phyloP scores from a whole-genome alignment of 2,329 filamentous ascomycete species.

The Torrubiellomyces zombiae region DNA sequence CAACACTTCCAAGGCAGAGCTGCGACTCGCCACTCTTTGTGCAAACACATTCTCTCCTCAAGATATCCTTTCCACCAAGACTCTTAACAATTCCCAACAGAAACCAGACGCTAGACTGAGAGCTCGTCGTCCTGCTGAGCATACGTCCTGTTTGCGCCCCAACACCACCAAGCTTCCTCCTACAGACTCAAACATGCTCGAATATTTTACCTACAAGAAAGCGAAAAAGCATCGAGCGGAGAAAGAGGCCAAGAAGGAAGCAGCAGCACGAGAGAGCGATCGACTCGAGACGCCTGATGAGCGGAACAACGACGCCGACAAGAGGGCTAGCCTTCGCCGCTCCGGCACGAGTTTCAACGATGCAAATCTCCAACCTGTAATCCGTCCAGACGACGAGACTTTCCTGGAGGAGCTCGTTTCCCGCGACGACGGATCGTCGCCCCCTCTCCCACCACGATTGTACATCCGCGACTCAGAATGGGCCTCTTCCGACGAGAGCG shows the following conservation, averaged over 20 bases:
- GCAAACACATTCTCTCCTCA: too few species aligned
- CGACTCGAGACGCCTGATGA: constrained; percentile 5
- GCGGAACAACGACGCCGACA: constrained; percentile 2
- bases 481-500: constrained; percentile 19
- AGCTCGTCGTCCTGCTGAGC: too few species aligned
- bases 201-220: constrained; percentile 47
- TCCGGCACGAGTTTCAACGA: constrained; percentile 4
- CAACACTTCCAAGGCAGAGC: too few species aligned
- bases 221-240: constrained; percentile 41
- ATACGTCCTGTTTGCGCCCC: too few species aligned
- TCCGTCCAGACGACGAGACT: constrained; percentile 38
- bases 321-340: constrained; percentile 1
- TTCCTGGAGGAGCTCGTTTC: constrained; percentile 40
- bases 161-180: too few species aligned
- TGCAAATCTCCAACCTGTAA: constrained; percentile 20
- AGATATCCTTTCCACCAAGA: too few species aligned
- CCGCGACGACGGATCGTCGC: constrained; percentile 24
- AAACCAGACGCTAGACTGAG: too few species aligned
- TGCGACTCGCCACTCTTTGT: too few species aligned
- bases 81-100: too few species aligned
- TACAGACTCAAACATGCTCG: constrained; percentile 31
- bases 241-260: constrained; percentile 20
- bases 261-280: constrained; percentile 4
- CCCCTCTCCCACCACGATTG: constrained; percentile 37
- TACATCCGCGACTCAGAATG: constrained; percentile 33